Percentiles rank a stretch among this genome's conserved stretches.
Conservation (phyloP, 495 filamentous ascomycete species). For the Pyrenopolyporus hunteri region DNA sequence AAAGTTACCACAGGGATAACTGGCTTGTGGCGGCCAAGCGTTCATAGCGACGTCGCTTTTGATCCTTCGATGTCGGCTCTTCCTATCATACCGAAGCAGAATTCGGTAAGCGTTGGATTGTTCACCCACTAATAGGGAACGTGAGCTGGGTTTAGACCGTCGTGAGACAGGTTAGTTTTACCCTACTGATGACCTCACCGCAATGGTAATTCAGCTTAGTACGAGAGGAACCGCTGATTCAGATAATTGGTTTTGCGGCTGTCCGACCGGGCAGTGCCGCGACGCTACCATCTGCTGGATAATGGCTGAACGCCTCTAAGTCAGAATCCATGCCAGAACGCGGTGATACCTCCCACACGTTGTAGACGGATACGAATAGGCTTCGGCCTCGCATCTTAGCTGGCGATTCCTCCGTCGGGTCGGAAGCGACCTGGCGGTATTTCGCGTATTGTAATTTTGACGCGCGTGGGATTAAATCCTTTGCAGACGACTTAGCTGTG, state of each 20-base stretch:
- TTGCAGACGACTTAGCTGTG: constrained; percentile 9
- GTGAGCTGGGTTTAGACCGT: constrained; percentile 9
- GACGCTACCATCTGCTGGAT: constrained; percentile 9
- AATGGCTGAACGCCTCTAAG: constrained; percentile 64
- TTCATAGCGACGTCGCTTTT: constrained; percentile 10
- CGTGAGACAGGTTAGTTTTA: constrained; percentile 10
- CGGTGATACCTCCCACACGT: constrained; percentile 65
- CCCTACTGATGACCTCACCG: constrained; percentile 9
- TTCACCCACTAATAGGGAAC: constrained; percentile 10
- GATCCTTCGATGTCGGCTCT: constrained; percentile 7
- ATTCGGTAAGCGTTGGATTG: constrained; percentile 10
- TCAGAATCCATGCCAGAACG: constrained; percentile 70
- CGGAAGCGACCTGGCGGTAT: constrained; percentile 1
- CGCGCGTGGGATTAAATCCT: constrained; percentile 8
- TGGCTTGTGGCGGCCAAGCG: constrained; percentile 10
- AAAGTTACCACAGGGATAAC: constrained; percentile 44
- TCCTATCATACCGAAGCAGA: constrained; percentile 10
- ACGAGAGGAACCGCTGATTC: constrained; percentile 48
- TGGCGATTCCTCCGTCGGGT: neutral
- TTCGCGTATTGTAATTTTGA: constrained; percentile 7
- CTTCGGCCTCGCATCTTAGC: constrained; percentile 58
- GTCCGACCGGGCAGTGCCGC: constrained; percentile 8
- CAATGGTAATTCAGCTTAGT: constrained; percentile 10
- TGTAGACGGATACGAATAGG: constrained; percentile 72
- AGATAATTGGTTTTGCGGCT: constrained; percentile 60